These are phyloP conservation scores for Rhododendron williamsianum DNA, from an alignment of 148 eudicot species.

Conservation along the genomic window DNA sequence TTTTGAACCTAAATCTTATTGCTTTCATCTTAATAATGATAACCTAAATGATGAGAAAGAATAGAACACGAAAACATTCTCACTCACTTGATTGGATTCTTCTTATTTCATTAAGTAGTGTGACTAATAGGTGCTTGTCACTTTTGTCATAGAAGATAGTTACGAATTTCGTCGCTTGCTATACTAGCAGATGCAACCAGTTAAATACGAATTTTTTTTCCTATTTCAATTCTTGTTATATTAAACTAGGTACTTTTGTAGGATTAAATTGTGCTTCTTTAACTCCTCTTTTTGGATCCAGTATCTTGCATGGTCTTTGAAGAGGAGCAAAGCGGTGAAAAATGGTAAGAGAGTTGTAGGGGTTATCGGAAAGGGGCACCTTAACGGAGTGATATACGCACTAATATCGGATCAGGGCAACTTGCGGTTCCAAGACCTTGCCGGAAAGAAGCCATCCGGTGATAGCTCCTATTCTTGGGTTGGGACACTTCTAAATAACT, in stretches of 20 bases:
- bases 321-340: constrained; percentile 93
- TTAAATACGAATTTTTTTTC: not conserved
- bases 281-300: constrained; percentile 17
- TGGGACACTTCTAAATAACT: constrained; percentile 33
- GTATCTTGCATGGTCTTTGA: constrained; percentile 96
- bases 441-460: constrained; percentile 43
- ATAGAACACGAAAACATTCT: not conserved
- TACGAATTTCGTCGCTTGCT: not conserved
- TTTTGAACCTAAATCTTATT: not conserved
- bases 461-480: constrained; percentile 40
- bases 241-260: not conserved
- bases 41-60: not conserved
- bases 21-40: not conserved
- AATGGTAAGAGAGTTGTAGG: constrained; percentile 83
- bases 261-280: not conserved
- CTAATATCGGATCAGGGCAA: constrained; percentile 72
- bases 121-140: not conserved
- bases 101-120: not conserved
- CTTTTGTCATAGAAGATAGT: not conserved
- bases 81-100: not conserved
- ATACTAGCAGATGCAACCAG: not conserved
- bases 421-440: constrained; percentile 73
- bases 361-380: constrained; percentile 83
- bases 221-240: not conserved
- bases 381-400: constrained; percentile 91